Evolutionary conservation across 805 yeast genomes (phyloP).

Genomic region (Metschnikowia proteae): DNA sequence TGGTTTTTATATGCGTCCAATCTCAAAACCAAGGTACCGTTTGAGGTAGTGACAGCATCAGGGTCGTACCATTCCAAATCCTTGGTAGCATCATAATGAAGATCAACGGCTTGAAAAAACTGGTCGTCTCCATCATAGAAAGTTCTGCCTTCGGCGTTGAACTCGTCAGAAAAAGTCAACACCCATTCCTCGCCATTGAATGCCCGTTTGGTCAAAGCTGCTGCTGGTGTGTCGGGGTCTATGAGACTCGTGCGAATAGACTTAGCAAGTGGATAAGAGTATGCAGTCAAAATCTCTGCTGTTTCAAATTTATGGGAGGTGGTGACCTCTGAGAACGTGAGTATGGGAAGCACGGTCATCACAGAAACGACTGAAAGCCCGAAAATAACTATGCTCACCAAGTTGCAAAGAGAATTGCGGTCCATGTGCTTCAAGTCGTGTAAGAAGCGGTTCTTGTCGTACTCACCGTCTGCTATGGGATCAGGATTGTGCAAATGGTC

Average conservation of each 20-base stretch:
- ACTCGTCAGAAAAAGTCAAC: slow-evolving; percentile 87
- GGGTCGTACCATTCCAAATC: slow-evolving; percentile 97
- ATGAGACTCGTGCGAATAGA: slow-evolving; percentile 60
- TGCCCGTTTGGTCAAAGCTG: slow-evolving; percentile 45
- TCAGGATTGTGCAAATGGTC: slow-evolving; percentile 96
- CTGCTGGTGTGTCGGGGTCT: slow-evolving; percentile 68
- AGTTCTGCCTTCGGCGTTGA: slow-evolving; percentile 83
- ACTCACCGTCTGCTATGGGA: slow-evolving; percentile 84
- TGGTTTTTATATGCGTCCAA: slow-evolving; percentile 85
- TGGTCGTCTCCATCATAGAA: slow-evolving; percentile 91
- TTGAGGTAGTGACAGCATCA: slow-evolving; percentile 73
- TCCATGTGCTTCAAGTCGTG: slow-evolving; percentile 67
- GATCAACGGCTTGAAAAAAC: slow-evolving; percentile 80
- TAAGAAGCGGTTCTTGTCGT: slow-evolving; percentile 64
- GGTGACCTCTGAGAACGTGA: slow-evolving; percentile 74
- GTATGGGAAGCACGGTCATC: slow-evolving; percentile 75
- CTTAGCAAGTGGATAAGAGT: slow-evolving; percentile 52
- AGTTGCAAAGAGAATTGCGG: slow-evolving; percentile 55
- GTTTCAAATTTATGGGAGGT: slow-evolving; percentile 23
- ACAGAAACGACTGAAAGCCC: slow-evolving; percentile 59
- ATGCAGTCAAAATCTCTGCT: slow-evolving; percentile 49
- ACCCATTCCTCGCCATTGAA: slow-evolving; percentile 45
- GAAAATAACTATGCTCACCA: slow-evolving; percentile 54
- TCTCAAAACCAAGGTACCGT: slow-evolving; percentile 65
- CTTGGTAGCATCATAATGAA: slow-evolving; percentile 80